Evolutionary conservation across 371 early-diverging fungal species (phyloP), one percentile per base, ranked within the genome.

Genomic region (Apophysomyces elegans): DNA sequence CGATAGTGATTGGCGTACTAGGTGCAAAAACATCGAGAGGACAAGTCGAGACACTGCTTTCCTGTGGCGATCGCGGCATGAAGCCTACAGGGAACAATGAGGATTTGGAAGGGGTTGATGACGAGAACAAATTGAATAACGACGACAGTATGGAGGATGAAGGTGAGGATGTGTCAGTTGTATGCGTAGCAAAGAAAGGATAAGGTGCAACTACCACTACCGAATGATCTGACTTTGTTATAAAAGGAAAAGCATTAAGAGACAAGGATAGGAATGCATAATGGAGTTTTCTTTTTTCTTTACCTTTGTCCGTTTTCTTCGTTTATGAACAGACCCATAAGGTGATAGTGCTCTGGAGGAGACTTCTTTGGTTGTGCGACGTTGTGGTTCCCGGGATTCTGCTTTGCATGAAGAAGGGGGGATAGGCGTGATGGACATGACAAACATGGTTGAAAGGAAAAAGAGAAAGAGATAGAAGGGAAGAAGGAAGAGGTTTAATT

Each of bases 291-390:
- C 37, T 58, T 59, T 21, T 65, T 59, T 66, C 60, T n/a, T 50
- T 62, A 61, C 64, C 54, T 61, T 74, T 37, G 44, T 45, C 37
- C 35, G 21, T 43, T 63, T 68, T 43, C 64, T 65, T 6, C 69
- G 70, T 37, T 72, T 72, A 11, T 71, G 73, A 44, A 76, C 73
- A 16, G 67, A 26, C 8, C 77, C 77, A 59, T 71, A 76, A 43
- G 77, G 73, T 39, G 46, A 64, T 35, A 71, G 69, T 32, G 57
- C 58, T 60, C 47, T 41, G 37, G 58, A 38, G 9, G 64, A 46
- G 37, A 56, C 47, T 35, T 46, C 26, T 45, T 72, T 67, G 37
- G 64, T 58, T 6, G 56, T 46, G n/a, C 60, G 43, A 45, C 47
- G 50, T 39, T 67, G 64, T 16, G 62, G 4, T 35, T 61, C 46